Conservation (phyloP, 345 rosid genomes). For the Raphanus raphanistrum region DNA sequence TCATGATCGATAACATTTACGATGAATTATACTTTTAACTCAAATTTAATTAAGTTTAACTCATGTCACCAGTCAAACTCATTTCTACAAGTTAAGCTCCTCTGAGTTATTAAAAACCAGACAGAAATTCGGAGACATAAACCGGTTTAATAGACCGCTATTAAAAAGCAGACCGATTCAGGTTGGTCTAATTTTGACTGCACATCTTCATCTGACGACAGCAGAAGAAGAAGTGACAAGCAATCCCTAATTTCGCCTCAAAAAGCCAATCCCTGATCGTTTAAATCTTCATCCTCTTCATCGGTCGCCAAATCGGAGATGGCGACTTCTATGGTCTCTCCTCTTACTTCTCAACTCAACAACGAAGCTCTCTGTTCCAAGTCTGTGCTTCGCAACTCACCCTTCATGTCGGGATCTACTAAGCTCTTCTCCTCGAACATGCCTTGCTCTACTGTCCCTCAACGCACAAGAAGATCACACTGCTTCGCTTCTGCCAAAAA, state of each 20-base stretch:
- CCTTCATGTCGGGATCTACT: constrained; percentile 46
- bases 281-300: background rate
- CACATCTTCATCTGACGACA: constrained; percentile 15
- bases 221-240: constrained; percentile 27
- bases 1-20: too few relatives aligned
- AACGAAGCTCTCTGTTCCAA: constrained; percentile 36
- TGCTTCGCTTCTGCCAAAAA: constrained; percentile 45
- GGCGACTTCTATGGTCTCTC: constrained; percentile 61
- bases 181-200: too few relatives aligned
- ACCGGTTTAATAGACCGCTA: too few relatives aligned
- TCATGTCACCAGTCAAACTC: too few relatives aligned
- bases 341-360: constrained; percentile 45
- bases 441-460: constrained; percentile 31
- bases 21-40: too few relatives aligned
- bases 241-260: constrained; percentile 38
- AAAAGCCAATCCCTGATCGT: background rate
- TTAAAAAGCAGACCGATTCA: too few relatives aligned
- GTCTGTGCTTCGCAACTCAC: constrained; percentile 40
- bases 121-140: too few relatives aligned
- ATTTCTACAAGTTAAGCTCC: too few relatives aligned
- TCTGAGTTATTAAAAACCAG: too few relatives aligned
- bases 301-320: constrained; percentile 35
- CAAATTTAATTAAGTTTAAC: too few relatives aligned
- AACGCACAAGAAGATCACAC: constrained; percentile 37
- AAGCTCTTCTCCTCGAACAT: constrained; percentile 39